Base-by-base conservation (phyloP, 495 filamentous ascomycete species). In the Letharia columbiana region DNA sequence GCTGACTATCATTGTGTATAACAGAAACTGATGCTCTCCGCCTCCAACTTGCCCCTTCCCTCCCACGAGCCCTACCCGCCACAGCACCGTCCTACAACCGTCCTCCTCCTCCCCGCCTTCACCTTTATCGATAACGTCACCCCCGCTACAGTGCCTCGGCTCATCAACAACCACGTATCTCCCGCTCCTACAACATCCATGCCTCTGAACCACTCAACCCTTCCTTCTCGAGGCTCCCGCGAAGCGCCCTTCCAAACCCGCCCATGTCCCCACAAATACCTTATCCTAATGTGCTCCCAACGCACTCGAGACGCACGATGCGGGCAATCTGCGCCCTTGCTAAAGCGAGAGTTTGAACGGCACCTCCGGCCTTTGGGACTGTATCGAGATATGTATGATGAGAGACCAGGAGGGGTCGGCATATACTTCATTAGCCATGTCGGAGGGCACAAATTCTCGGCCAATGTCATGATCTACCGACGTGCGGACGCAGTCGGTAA, bases 391-490 rank as follows among this genome's bases (percentile, higher is more conserved):
- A 77, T 92, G 45, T 84, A 91, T 61, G 94, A 98, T 72, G 86
- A 89, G 74, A 75, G 94, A 50, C 88, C 91, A 0, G 93, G 92
- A 20, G 94, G 95, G 3, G 92, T 95, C 5, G 92, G 91, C 2
- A 89, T 98, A 61, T 93, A 97, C 71, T 98, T 98, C 73, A 91
- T 98, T 70, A 92, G 86, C 69, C 94, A 98, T 73, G 91, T 97
- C 0, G 94, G 94, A 15, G 94, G 94, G 0, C 94, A 98, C 73
- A 95, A 96, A 76, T 98, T 91, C 74, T 84, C 85, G 71, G 94
- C 93, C 2, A 98, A 98, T 71, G 82, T 96, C 70, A 87, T 98
- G 76, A 79, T 98, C 0, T 98, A 98, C 72, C 82, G 94, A 10
- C 80, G 87, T 41, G 79, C 79, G 23, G 81, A 87, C 73, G 86